Conservation (phyloP, 345 rosid species). For the Murraya paniculata region DNA sequence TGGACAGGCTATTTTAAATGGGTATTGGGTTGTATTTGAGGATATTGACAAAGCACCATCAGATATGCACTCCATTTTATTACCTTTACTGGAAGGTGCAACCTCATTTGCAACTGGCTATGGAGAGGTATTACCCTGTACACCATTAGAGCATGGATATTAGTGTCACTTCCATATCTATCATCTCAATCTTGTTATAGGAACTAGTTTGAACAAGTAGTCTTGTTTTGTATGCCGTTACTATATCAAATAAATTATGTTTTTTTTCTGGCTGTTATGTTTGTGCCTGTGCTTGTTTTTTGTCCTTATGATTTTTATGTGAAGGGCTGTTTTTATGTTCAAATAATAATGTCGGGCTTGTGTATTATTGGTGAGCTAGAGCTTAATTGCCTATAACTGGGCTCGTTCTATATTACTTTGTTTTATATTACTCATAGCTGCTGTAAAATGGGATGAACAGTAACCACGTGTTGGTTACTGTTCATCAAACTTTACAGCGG, state of each 20-base stretch:
- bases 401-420: neutral
- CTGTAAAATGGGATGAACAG: too few species aligned
- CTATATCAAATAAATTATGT: neutral
- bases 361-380: neutral
- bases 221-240: neutral
- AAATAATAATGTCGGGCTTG: neutral
- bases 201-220: neutral
- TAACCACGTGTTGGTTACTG: too few species aligned
- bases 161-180: neutral
- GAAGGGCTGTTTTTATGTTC: neutral
- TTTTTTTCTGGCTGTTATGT: neutral
- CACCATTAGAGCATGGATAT: neutral
- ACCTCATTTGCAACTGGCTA: conserved; percentile 58
- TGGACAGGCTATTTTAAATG: conserved; percentile 70
- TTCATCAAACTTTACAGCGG: too few species aligned
- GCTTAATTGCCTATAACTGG: neutral
- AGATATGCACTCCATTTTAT: conserved; percentile 75
- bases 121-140: conserved; percentile 60
- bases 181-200: neutral
- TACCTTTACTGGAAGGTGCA: conserved; percentile 85
- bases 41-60: conserved; percentile 91
- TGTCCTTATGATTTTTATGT: neutral
- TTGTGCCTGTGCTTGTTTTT: neutral
- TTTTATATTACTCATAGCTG: too few species aligned
- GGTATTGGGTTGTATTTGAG: conserved; percentile 94